These are phyloP conservation scores for Colletotrichum sp. DNA, from an alignment of 2,329 filamentous ascomycete genomes.

Conservation along the genomic window DNA sequence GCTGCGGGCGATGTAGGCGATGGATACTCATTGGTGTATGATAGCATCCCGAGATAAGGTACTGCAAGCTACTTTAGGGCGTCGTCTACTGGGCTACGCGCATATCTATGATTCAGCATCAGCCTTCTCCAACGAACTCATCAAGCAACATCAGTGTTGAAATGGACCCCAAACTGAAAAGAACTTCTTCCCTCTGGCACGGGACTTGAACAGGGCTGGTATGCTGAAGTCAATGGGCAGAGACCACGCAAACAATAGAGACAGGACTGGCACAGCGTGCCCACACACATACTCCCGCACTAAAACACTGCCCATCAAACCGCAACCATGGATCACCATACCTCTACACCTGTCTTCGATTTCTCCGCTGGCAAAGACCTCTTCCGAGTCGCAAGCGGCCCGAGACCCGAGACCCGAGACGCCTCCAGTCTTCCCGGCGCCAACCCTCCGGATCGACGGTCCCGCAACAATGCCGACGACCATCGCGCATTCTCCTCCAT, in stretches of 20 bases:
- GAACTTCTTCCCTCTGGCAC: background rate
- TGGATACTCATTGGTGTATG: too few relatives aligned
- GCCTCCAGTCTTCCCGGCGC: background rate
- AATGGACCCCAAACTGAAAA: accelerated
- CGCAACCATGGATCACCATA: background rate
- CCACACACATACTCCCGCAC: background rate
- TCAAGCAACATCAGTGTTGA: background rate
- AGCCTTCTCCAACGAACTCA: background rate
- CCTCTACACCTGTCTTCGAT: background rate
- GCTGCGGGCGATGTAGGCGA: too few relatives aligned
- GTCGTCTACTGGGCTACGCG: too few relatives aligned
- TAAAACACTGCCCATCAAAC: background rate
- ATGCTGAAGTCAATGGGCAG: accelerated
- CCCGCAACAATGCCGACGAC: background rate
- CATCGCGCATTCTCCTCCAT: background rate
- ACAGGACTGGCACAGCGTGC: too few relatives aligned
- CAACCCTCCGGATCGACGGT: background rate
- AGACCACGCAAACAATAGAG: background rate
- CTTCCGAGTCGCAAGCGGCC: background rate
- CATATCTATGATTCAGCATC: too few relatives aligned
- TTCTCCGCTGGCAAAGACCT: background rate
- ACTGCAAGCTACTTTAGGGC: too few relatives aligned
- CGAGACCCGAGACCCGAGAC: background rate
- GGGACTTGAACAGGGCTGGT: background rate
- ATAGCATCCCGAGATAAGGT: too few relatives aligned